Percentiles rank a stretch among this genome's conserved stretches.
Conservation (phyloP, 208 protist species). For the Herpetomonas muscarum region DNA sequence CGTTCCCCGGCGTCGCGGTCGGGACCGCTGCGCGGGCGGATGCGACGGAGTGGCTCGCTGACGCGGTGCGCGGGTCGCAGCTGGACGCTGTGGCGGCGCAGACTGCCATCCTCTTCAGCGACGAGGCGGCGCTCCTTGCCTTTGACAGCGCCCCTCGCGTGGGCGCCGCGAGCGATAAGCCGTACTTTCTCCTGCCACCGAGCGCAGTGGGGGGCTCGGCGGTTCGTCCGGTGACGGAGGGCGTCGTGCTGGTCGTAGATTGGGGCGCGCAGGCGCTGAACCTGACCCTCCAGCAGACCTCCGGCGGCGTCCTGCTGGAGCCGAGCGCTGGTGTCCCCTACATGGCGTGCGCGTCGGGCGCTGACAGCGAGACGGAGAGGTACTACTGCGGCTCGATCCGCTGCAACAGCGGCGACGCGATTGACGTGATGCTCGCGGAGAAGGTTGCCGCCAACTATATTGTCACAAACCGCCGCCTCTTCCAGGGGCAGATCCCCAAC, state of each 20-base stretch:
- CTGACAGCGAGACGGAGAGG: slow-evolving; percentile 3
- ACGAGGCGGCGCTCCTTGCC: slow-evolving; percentile 61
- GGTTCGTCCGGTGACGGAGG: slow-evolving; percentile 17
- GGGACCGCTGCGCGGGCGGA: slow-evolving; percentile 7
- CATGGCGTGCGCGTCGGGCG: slow-evolving; percentile 26
- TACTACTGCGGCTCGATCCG: slow-evolving; percentile 16
- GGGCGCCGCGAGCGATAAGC: slow-evolving; percentile 21
- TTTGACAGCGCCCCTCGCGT: slow-evolving; percentile 36
- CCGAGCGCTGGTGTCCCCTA: slow-evolving; percentile 10
- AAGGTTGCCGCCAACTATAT: slow-evolving; percentile 72
- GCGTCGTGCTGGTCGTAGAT: slow-evolving; percentile 72
- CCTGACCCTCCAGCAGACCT: slow-evolving; percentile 37
- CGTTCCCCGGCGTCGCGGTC: slow-evolving; percentile 37
- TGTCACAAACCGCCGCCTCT: slow-evolving; percentile 55
- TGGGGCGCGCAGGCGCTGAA: slow-evolving; percentile 76
- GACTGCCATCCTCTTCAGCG: slow-evolving; percentile 61
- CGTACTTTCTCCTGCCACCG: slow-evolving; percentile 36
- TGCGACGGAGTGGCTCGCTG: slow-evolving; percentile 53
- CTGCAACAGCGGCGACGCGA: slow-evolving; percentile 53
- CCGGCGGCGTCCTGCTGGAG: slow-evolving; percentile 46
- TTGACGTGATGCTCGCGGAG: slow-evolving; percentile 64
- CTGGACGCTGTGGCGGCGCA: slow-evolving; percentile 41
- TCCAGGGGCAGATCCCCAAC: slow-evolving; percentile 36
- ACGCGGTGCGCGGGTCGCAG: slow-evolving; percentile 64
- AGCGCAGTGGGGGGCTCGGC: slow-evolving; percentile 11